phyloP scores from a whole-genome alignment of 306 rosid genomes.

The Cicer judaicum region DNA sequence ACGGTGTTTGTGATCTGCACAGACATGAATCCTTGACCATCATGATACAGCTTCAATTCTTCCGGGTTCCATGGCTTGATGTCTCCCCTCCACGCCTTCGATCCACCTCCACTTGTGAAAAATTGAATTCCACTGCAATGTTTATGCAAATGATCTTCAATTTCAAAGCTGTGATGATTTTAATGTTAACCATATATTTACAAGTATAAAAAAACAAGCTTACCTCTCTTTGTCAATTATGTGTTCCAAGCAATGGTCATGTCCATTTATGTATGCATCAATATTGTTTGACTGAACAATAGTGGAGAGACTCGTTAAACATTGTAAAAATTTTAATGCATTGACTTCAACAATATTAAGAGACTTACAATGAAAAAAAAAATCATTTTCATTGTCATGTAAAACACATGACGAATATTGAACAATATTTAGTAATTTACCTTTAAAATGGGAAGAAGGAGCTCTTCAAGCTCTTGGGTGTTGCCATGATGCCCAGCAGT shows the following conservation, averaged over 20 bases:
- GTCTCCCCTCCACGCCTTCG: constrained; percentile 82
- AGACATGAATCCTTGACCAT: constrained; percentile 93
- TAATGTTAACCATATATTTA: constrained; percentile 7
- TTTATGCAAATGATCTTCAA: constrained; percentile 24
- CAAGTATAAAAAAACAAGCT: constrained; percentile 22
- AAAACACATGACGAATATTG: background rate
- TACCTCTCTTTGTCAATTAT: constrained; percentile 63
- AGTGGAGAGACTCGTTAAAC: constrained; percentile 37
- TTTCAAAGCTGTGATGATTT: constrained; percentile 34
- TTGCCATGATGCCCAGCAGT: constrained; percentile 74
- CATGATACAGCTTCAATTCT: constrained; percentile 69
- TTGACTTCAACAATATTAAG: constrained; percentile 5
- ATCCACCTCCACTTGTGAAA: constrained; percentile 87
- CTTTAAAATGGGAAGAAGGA: constrained; percentile 73
- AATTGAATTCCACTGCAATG: constrained; percentile 65
- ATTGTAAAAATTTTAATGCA: background rate
- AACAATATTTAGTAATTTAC: constrained; percentile 41
- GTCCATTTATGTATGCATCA: constrained; percentile 84
- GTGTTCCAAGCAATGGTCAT: constrained; percentile 86
- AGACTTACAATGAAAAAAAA: background rate
- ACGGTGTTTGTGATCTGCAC: constrained; percentile 54
- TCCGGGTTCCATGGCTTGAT: constrained; percentile 42
- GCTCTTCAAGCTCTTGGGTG: constrained; percentile 60
- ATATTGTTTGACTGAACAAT: constrained; percentile 59
- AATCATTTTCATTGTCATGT: constrained; percentile 2